Evolutionary conservation across 257 asterid genomes (phyloP).

Genomic region (Ilex aquifolium): DNA sequence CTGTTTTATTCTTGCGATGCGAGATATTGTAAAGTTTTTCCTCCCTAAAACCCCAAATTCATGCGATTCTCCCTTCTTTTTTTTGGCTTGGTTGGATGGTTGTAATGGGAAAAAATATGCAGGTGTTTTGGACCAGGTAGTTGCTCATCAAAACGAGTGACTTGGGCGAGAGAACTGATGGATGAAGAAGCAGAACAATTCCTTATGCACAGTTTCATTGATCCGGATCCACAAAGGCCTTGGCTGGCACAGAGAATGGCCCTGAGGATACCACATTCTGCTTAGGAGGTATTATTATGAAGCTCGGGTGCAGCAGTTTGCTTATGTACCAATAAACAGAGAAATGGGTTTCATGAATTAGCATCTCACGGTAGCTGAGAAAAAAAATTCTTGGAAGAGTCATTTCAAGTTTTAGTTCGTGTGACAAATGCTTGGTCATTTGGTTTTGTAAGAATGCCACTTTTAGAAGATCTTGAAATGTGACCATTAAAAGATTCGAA

Average conservation of each 20-base stretch:
- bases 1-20: neutral
- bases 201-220: constrained; percentile 59
- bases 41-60: neutral
- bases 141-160: constrained; percentile 67
- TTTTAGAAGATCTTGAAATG: too few species aligned
- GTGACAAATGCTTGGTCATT: too few species aligned
- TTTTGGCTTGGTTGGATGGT: neutral
- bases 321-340: too few species aligned
- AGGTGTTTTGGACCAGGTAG: constrained; percentile 94
- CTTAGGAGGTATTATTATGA: constrained; percentile 14
- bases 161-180: constrained; percentile 80
- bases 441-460: too few species aligned
- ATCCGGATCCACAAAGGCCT: constrained; percentile 65
- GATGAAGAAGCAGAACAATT: constrained; percentile 86
- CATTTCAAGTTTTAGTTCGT: too few species aligned
- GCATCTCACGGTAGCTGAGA: too few species aligned
- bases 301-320: too few species aligned
- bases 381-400: too few species aligned
- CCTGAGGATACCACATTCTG: constrained; percentile 63
- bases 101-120: constrained; percentile 10
- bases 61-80: neutral
- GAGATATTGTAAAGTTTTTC: neutral
- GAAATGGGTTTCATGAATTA: too few species aligned
- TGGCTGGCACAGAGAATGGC: constrained; percentile 83
- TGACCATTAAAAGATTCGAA: too few species aligned